phyloP scores from a whole-genome alignment of 163 green algal genomes.

The Trebouxia gelatinosa region DNA sequence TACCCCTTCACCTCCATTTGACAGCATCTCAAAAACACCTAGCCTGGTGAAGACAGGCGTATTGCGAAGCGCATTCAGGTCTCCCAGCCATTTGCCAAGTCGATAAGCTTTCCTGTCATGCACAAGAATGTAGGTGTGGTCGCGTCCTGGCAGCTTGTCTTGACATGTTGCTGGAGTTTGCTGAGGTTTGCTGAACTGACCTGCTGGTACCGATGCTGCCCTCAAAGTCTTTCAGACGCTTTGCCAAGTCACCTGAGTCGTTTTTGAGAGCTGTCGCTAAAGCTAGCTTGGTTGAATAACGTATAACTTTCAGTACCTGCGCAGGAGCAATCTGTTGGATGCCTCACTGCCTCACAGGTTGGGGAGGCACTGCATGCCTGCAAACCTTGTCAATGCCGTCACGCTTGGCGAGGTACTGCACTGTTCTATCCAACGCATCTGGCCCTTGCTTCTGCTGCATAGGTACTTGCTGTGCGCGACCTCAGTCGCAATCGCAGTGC shows the following conservation, averaged over 20 bases:
- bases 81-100: slow-evolving; percentile 81
- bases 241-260: slow-evolving; percentile 39
- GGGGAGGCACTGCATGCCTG: not conserved
- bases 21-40: slow-evolving; percentile 59
- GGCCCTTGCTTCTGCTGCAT: not conserved
- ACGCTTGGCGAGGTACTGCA: slow-evolving; percentile 51
- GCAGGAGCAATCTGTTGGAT: not conserved
- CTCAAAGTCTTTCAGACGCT: slow-evolving; percentile 57
- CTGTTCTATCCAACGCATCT: slow-evolving; percentile 22
- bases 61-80: slow-evolving; percentile 69
- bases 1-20: slow-evolving; percentile 60
- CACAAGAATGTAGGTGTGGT: no score
- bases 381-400: slow-evolving; percentile 81
- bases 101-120: slow-evolving; percentile 80
- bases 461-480: no score
- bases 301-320: slow-evolving; percentile 75
- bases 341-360: not conserved
- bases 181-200: slow-evolving; percentile 19
- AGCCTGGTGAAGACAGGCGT: slow-evolving; percentile 33
- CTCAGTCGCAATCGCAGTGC: no score
- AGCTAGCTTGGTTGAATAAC: slow-evolving; percentile 68
- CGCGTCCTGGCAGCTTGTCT: not conserved
- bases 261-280: slow-evolving; percentile 54
- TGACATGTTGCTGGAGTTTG: not conserved
- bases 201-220: slow-evolving; percentile 67